Percentiles rank a stretch among this genome's conserved stretches.
phyloP scores from a whole-genome alignment of 2,329 filamentous ascomycete species.

The Fusarium solani-melongenae region DNA sequence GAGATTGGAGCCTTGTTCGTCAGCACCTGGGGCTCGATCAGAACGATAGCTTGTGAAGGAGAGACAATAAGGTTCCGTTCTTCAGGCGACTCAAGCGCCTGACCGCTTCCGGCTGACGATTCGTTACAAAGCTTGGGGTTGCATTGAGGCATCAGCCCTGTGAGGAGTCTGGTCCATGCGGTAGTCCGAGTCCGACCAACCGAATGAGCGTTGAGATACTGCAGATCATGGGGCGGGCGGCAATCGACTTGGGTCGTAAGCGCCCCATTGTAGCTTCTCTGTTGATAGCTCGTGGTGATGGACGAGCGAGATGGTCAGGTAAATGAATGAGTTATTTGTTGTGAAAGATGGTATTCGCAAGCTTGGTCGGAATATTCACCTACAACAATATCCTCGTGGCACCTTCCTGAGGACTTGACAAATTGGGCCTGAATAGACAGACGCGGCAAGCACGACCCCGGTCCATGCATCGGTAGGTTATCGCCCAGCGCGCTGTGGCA shows the following conservation, averaged over 20 bases:
- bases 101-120: not conserved
- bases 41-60: not conserved
- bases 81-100: constrained; percentile 14
- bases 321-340: not conserved
- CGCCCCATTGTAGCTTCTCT: not conserved
- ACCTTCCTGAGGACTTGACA: not conserved
- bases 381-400: not conserved
- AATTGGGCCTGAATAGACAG: not conserved
- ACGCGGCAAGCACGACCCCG: not conserved
- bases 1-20: not conserved
- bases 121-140: not conserved
- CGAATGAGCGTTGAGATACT: constrained; percentile 12
- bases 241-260: not conserved
- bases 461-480: not conserved
- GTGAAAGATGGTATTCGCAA: not conserved
- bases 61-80: constrained; percentile 5
- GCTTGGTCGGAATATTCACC: not conserved
- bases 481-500: not conserved
- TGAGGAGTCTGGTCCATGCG: constrained; percentile 12
- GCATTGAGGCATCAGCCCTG: constrained; percentile 27
- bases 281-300: not conserved
- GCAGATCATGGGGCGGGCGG: not conserved
- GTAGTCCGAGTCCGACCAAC: constrained; percentile 15
- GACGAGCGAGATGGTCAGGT: not conserved
- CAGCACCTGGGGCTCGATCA: not conserved